Evolutionary conservation across 768 basidiomycete genomes (phyloP).

Genomic region (Russula earlei): DNA sequence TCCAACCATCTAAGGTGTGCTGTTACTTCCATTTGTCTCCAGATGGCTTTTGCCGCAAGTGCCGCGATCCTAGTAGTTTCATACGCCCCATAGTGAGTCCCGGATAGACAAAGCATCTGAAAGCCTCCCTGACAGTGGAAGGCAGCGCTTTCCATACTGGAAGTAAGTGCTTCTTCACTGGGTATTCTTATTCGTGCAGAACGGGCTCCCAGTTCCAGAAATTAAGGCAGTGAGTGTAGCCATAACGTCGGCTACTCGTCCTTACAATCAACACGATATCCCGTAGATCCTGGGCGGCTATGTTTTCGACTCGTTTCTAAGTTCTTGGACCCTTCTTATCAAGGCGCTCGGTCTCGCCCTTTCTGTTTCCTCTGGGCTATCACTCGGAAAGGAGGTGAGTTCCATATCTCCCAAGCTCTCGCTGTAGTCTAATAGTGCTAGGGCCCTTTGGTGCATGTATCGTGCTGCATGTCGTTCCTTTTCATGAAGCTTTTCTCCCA

Average conservation of each 20-base stretch:
- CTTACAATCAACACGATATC: background rate
- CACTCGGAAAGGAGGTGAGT: constrained; percentile 72
- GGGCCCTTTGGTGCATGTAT: constrained; percentile 82
- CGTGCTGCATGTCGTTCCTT: constrained; percentile 72
- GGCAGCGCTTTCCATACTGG: constrained; percentile 68
- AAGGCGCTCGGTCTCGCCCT: constrained; percentile 79
- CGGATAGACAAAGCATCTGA: background rate
- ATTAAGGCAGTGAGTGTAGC: constrained; percentile 55
- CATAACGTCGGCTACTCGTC: background rate
- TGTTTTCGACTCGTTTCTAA: constrained; percentile 80
- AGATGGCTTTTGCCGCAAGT: constrained; percentile 55
- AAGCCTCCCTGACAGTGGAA: background rate
- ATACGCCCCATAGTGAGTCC: constrained; percentile 62
- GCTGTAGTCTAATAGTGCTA: constrained; percentile 21
- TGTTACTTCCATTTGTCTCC: background rate
- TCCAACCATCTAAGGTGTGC: background rate
- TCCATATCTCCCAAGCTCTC: background rate
- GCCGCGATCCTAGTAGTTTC: constrained; percentile 53
- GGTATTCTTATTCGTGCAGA: background rate
- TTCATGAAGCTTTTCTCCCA: constrained; percentile 57
- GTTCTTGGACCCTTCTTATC: constrained; percentile 76
- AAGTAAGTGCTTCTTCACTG: constrained; percentile 38
- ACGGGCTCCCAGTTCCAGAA: constrained; percentile 47
- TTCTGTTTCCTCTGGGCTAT: constrained; percentile 76
- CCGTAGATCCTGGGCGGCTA: constrained; percentile 70